Conservation (phyloP, 257 asterid species). For the Buddleja alternifolia region DNA sequence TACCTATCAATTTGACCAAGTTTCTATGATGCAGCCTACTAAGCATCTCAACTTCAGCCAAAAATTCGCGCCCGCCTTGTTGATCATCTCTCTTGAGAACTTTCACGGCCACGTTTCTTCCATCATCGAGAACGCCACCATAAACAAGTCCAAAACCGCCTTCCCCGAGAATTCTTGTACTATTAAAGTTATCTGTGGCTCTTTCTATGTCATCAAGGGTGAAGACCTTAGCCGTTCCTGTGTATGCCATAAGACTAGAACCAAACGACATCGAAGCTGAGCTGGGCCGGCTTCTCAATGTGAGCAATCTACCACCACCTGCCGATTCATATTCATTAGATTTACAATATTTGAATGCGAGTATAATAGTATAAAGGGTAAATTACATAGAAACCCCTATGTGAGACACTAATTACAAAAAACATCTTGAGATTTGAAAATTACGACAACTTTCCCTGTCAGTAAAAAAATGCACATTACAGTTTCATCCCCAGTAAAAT, state of each 20-base stretch:
- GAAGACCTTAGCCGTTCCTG: conserved; percentile 79
- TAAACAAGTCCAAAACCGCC: conserved; percentile 95
- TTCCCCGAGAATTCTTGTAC: conserved; percentile 71
- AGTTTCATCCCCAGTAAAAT: no score
- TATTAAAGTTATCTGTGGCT: conserved; percentile 61
- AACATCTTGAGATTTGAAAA: not conserved
- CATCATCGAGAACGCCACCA: conserved; percentile 78
- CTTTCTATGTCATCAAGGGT: conserved; percentile 56
- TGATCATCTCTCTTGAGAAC: conserved; percentile 81
- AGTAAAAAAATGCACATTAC: no score
- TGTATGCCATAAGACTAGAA: conserved; percentile 66
- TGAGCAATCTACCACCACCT: conserved; percentile 54
- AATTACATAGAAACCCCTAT: no score
- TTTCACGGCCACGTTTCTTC: conserved; percentile 78
- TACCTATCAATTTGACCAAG: conserved; percentile 81
- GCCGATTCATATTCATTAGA: conserved; percentile 29
- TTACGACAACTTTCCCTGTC: no score
- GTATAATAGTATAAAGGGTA: no score
- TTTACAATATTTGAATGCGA: no score
- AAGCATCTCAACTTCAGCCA: conserved; percentile 97
- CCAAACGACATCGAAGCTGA: conserved; percentile 62
- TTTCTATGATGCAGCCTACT: conserved; percentile 85
- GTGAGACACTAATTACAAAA: not conserved
- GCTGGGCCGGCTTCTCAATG: conserved; percentile 58
- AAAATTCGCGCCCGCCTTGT: conserved; percentile 83